Conservation (phyloP, 345 rosid species). For the Moringa oleifera region DNA sequence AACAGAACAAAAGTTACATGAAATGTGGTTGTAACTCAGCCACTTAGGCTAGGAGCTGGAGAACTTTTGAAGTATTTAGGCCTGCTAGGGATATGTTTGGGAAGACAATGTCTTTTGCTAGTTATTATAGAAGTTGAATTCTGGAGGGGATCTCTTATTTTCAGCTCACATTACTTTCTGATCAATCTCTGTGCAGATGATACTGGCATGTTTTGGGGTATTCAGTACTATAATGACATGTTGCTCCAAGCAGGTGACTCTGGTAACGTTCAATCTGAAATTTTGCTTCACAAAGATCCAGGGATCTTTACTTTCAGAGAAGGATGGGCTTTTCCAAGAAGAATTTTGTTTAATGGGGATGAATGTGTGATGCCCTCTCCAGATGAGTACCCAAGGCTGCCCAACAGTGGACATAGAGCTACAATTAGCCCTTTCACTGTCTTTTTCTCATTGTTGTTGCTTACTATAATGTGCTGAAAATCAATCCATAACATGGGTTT, state of each 20-base stretch:
- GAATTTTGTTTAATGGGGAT: slow-evolving; percentile 74
- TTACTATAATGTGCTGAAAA: slow-evolving; percentile 5
- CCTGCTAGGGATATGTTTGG: too few relatives aligned
- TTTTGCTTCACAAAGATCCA: slow-evolving; percentile 54
- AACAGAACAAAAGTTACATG: too few relatives aligned
- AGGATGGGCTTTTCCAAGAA: slow-evolving; percentile 90
- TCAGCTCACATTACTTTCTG: not conserved
- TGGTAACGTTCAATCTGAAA: slow-evolving; percentile 74
- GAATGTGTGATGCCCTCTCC: slow-evolving; percentile 91
- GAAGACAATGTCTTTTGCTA: too few relatives aligned
- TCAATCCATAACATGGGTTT: too few relatives aligned
- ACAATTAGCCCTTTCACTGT: slow-evolving; percentile 4
- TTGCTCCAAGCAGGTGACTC: slow-evolving; percentile 50
- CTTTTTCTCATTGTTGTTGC: slow-evolving; percentile 13
- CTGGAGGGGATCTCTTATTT: not conserved
- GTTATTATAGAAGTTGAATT: too few relatives aligned
- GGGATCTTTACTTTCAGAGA: slow-evolving; percentile 48
- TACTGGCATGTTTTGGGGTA: slow-evolving; percentile 83
- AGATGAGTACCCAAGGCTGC: slow-evolving; percentile 63
- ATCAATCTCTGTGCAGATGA: slow-evolving; percentile 45
- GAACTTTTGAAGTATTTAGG: too few relatives aligned
- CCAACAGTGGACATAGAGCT: slow-evolving; percentile 26
- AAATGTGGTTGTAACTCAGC: too few relatives aligned
- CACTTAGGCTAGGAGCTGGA: too few relatives aligned
- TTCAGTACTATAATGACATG: slow-evolving; percentile 64